Conservation (phyloP, 805 yeast genomes). For the Komagataella ulmi region DNA sequence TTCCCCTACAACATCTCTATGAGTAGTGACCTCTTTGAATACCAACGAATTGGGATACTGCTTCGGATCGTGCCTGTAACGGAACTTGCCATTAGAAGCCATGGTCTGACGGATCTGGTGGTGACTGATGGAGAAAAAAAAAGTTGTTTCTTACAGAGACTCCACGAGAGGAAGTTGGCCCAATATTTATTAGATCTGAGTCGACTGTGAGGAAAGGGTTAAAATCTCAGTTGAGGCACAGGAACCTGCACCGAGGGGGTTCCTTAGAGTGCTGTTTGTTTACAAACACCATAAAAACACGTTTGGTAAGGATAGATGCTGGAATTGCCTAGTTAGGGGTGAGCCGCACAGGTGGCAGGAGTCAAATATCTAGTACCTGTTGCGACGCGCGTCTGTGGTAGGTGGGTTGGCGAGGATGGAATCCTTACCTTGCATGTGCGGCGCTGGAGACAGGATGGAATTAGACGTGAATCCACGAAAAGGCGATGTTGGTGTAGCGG, state of each 20-base stretch:
- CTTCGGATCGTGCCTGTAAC: constrained; percentile 19
- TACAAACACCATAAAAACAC: neutral
- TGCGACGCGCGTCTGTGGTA: neutral
- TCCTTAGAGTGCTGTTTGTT: neutral
- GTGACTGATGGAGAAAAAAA: neutral
- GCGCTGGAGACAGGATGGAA: neutral
- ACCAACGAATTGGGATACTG: constrained; percentile 39
- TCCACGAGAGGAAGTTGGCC: neutral
- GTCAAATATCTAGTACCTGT: neutral
- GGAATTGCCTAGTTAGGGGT: neutral
- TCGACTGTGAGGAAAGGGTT: neutral
- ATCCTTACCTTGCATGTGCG: neutral
- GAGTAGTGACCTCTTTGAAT: constrained; percentile 32
- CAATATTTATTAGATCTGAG: neutral
- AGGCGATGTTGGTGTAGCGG: neutral
- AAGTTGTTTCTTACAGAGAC: neutral
- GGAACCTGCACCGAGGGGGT: neutral
- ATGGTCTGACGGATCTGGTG: neutral
- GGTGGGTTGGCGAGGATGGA: neutral
- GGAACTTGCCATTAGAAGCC: constrained; percentile 4
- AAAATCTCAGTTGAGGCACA: neutral
- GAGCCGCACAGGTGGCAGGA: neutral
- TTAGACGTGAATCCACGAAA: neutral
- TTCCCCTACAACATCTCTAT: constrained; percentile 30
- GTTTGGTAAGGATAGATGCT: neutral